phyloP scores from a whole-genome alignment of 257 asterid genomes.

The Solanum sparsipilum region DNA sequence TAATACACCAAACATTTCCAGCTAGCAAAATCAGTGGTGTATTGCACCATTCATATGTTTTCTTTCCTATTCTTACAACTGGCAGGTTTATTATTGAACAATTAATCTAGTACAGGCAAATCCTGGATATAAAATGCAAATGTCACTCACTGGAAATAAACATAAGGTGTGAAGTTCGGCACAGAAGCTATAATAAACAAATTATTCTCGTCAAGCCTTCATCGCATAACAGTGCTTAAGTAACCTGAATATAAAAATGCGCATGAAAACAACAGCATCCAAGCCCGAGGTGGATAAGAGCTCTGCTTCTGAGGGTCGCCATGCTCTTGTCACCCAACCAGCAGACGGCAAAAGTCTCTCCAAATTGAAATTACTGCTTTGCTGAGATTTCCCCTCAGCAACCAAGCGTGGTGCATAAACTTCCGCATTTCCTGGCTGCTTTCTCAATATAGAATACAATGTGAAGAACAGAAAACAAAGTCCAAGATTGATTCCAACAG shows the following conservation, averaged over 20 bases:
- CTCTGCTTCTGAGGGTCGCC: slow-evolving; percentile 79
- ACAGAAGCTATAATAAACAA: not conserved
- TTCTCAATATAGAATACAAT: slow-evolving; percentile 61
- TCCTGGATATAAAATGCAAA: not conserved
- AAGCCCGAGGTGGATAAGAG: slow-evolving; percentile 57
- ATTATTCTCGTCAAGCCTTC: not conserved
- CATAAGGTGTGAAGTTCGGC: not conserved
- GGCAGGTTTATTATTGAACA: not conserved
- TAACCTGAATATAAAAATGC: slow-evolving; percentile 74
- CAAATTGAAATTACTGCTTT: slow-evolving; percentile 21
- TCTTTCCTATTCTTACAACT: not conserved
- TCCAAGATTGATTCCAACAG: slow-evolving; percentile 77
- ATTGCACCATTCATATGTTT: not conserved
- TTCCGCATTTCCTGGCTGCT: slow-evolving; percentile 51
- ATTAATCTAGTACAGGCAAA: not conserved
- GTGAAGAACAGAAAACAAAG: slow-evolving; percentile 48
- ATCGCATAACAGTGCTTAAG: not conserved
- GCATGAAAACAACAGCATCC: slow-evolving; percentile 96
- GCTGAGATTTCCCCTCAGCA: slow-evolving; percentile 47
- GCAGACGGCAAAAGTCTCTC: slow-evolving; percentile 45
- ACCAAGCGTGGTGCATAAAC: slow-evolving; percentile 76
- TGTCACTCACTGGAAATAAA: not conserved
- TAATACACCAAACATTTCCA: not conserved
- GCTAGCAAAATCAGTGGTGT: not conserved
- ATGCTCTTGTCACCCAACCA: slow-evolving; percentile 76